phyloP scores from a whole-genome alignment of 2,329 filamentous ascomycete species.

The Colletotrichum sp. region DNA sequence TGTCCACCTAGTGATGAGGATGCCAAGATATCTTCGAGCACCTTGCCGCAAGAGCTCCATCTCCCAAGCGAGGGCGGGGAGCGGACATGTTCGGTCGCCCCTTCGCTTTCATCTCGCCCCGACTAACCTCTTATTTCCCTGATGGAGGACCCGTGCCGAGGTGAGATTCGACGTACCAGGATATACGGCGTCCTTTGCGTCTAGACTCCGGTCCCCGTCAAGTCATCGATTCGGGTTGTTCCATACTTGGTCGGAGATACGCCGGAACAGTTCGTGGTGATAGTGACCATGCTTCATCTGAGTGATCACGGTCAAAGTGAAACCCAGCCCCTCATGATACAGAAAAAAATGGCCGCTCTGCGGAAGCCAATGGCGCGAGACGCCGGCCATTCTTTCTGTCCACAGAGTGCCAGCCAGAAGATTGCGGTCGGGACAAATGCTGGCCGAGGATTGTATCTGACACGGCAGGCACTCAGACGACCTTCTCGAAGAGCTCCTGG shows the following conservation, averaged over 20 bases:
- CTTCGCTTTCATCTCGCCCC: not conserved
- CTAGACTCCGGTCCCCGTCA: not conserved
- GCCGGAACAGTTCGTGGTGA: too few relatives aligned
- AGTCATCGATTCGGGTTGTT: not conserved
- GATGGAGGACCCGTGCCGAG: not conserved
- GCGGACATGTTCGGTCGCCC: not conserved
- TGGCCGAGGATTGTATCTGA: not conserved
- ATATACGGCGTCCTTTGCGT: accelerated
- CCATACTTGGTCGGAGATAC: not conserved
- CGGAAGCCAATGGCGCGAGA: too few relatives aligned
- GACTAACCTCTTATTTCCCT: not conserved
- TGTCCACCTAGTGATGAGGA: not conserved
- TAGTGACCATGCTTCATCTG: too few relatives aligned
- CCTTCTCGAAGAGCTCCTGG: constrained; percentile 84
- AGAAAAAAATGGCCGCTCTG: too few relatives aligned
- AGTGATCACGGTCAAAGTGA: too few relatives aligned
- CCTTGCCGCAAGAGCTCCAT: not conserved
- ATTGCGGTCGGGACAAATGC: not conserved
- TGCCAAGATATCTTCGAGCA: not conserved
- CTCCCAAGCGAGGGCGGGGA: not conserved
- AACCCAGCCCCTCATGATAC: too few relatives aligned
- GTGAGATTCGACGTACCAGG: not conserved
- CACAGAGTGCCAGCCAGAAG: too few relatives aligned
- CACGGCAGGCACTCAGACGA: constrained; percentile 41
- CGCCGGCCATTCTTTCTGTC: too few relatives aligned